These are phyloP conservation scores for Nicotiana benthamiana DNA, from an alignment of 257 asterid genomes.

Conservation along the genomic window DNA sequence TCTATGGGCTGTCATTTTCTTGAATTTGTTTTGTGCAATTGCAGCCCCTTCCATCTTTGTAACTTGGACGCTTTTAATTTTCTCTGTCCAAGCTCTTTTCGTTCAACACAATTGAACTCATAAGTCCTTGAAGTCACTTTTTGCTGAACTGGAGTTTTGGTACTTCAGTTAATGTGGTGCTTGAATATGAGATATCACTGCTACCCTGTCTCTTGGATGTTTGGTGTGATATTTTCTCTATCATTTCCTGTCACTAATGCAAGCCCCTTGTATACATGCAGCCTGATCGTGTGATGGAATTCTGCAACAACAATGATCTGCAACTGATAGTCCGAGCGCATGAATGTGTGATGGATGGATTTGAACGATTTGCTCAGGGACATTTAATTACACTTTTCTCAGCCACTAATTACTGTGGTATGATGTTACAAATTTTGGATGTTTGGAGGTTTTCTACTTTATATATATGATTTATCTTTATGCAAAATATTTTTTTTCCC, in stretches of 20 bases:
- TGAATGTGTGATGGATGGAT: conserved; percentile 99
- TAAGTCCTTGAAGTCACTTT: background rate
- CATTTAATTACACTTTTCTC: conserved; percentile 93
- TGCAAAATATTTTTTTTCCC: background rate
- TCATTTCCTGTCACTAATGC: background rate
- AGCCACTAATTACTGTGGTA: conserved; percentile 99
- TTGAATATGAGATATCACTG: background rate
- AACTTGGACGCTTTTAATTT: background rate
- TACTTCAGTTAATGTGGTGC: background rate
- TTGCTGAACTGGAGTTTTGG: background rate
- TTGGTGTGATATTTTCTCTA: background rate
- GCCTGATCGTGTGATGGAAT: conserved; percentile 99
- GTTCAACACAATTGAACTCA: background rate
- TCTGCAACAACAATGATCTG: conserved; percentile 91
- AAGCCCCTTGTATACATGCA: conserved; percentile 26
- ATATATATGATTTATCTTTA: background rate
- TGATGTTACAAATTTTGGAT: conserved; percentile 9
- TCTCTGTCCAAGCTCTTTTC: background rate
- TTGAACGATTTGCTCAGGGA: conserved; percentile 99
- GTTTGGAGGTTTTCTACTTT: background rate
- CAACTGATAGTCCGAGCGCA: conserved; percentile 96
- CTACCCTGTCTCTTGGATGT: background rate
- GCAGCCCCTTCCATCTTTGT: background rate
- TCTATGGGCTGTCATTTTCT: background rate
- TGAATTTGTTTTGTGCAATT: background rate